Evolutionary conservation across 2,329 filamentous ascomycete species (phyloP), one percentile per base, ranked within the genome.

Genomic region (Sporothrix schenckii): DNA sequence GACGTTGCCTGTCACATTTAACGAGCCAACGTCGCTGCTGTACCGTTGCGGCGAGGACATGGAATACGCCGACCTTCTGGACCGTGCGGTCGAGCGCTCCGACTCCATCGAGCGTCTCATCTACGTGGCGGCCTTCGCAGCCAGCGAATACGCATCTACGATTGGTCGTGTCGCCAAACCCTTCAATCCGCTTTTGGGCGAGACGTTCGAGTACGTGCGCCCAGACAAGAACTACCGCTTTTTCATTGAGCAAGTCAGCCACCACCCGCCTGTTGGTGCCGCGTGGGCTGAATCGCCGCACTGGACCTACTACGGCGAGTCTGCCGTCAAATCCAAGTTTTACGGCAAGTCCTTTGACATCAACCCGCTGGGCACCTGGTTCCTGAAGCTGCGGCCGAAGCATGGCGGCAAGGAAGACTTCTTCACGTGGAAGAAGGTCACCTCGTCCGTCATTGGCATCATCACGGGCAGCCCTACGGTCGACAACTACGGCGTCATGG

Each of bases 371-470:
- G 95, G 95, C 47, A 99, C 95, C 9, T 99, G 95, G 95, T 99
- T 98, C 83, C 83, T 98, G 72, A 92, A 87, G 77, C 84, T 99
- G 39, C 90, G 93, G 0, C 93, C 94, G 0, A 87, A 86, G 0
- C 84, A 88, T 3, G 91, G 89, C 19, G 91, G 89, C 11, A 90
- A 91, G 76, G 89, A 92, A 73, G 95, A 99, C 75, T 83, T 97
- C 1, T 99, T 97, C 80, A 97, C 94, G 0, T 99, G 95, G 95
- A 98, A 97, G 82, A 99, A 99, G 82, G 93, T 97, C 21, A 98
- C 94, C 0, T 95, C 93, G 0, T 96, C 94, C 1, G 95, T 99
- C n/a, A 90, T 98, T 72, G 95, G 95, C 71, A 99, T 99, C 80
- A 97, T 99, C 76, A 98, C 94, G 0, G 95, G 95, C 63, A 97